Percentiles rank a stretch among this genome's conserved stretches.
Evolutionary conservation across 805 yeast species (phyloP).

Genomic region (Naumovozyma baii): DNA sequence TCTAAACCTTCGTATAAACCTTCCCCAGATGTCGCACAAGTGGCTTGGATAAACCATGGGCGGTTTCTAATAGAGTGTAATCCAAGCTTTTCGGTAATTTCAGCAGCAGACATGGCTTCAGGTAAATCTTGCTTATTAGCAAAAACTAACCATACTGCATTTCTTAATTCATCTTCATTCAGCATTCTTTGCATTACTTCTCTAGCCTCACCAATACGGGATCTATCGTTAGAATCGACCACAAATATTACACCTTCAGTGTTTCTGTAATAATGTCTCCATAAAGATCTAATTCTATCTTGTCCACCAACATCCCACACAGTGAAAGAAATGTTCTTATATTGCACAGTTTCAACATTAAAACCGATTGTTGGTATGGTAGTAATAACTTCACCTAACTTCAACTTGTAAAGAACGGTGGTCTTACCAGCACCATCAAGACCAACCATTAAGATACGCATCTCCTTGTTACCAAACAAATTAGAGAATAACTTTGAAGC

Average conservation of each 20-base stretch:
- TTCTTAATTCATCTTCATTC: conserved; percentile 96
- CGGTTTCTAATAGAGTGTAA: conserved; percentile 96
- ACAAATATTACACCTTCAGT: conserved; percentile 97
- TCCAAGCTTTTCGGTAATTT: conserved; percentile 93
- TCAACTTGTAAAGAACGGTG: conserved; percentile 88
- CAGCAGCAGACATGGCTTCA: conserved; percentile 98
- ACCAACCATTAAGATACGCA: conserved; percentile 98
- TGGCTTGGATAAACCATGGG: conserved; percentile 98
- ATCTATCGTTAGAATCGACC: conserved; percentile 96
- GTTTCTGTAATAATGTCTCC: conserved; percentile 99
- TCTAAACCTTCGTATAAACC: conserved; percentile 97
- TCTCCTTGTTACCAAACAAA: conserved; percentile 94
- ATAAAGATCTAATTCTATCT: conserved; percentile 94
- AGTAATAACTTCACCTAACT: conserved; percentile 91
- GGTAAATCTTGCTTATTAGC: conserved; percentile 99
- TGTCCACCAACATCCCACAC: conserved; percentile 99
- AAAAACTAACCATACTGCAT: conserved; percentile 87
- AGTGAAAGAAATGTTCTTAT: conserved; percentile 91
- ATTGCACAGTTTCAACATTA: conserved; percentile 95
- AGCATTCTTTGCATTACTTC: conserved; percentile 97
- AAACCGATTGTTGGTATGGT: conserved; percentile 96
- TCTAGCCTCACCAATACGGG: conserved; percentile 95
- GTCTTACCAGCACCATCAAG: conserved; percentile 98
- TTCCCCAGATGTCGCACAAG: conserved; percentile 98
- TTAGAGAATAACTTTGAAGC: conserved; percentile 89